phyloP scores from a whole-genome alignment of 441 rosid species.

The Erodium texanum region DNA sequence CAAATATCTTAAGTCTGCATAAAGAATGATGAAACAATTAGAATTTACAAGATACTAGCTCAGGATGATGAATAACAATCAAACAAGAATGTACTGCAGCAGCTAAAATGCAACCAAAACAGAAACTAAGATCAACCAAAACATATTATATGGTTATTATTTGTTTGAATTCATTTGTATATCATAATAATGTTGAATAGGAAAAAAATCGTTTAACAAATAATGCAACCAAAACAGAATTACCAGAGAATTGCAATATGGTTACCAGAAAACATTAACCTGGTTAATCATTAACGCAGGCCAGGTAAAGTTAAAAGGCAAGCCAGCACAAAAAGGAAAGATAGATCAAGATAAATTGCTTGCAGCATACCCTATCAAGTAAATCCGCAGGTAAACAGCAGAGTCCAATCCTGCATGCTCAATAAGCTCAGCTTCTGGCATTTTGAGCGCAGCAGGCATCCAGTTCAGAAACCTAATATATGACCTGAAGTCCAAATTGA shows the following conservation, averaged over 20 bases:
- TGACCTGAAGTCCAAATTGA: conserved; percentile 64
- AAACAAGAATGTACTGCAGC: neutral
- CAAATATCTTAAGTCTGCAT: conserved; percentile 78
- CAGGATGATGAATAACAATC: neutral
- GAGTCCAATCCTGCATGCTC: conserved; percentile 98
- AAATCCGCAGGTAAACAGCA: conserved; percentile 82
- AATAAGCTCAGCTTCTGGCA: conserved; percentile 94
- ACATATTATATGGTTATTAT: neutral
- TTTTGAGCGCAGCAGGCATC: conserved; percentile 88
- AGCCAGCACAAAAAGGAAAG: neutral
- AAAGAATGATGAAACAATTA: conserved; percentile 10
- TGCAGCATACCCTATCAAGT: conserved; percentile 65
- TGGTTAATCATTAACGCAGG: neutral
- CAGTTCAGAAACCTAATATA: conserved; percentile 73
- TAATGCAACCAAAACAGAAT: neutral
- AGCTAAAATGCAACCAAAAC: neutral
- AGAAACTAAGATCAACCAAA: neutral
- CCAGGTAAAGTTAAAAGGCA: neutral
- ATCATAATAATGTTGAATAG: neutral
- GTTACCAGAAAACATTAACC: too few relatives aligned
- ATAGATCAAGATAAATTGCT: neutral
- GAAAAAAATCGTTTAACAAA: neutral
- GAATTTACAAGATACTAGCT: neutral
- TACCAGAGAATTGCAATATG: too few relatives aligned
- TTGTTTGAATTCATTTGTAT: neutral